Conservation (phyloP, 2,329 filamentous ascomycete species). For the Teratosphaeria gauchensis region DNA sequence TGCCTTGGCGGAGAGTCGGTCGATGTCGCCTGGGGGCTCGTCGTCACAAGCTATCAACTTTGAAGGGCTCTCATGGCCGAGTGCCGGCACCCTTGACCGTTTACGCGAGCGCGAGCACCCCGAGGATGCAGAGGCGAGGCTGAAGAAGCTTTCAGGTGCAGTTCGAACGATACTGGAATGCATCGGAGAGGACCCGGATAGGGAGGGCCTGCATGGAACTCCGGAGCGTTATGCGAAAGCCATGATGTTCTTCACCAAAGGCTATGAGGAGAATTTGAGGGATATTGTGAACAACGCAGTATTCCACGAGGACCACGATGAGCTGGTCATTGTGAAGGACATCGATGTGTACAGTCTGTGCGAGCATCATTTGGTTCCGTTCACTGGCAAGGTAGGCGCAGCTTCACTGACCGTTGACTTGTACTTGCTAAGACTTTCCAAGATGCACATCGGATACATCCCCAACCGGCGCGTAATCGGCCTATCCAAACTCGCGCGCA, state of each 20-base stretch:
- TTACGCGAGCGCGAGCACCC: conserved; percentile 34
- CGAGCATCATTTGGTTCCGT: conserved; percentile 95
- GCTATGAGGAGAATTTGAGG: conserved; percentile 87
- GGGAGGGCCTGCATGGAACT: conserved; percentile 54
- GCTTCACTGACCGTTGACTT: not conserved
- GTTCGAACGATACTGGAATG: conserved; percentile 56
- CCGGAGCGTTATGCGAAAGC: conserved; percentile 90
- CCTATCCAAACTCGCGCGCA: conserved; percentile 87
- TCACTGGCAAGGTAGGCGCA: conserved; percentile 72
- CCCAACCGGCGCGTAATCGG: conserved; percentile 85
- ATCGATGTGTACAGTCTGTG: conserved; percentile 92
- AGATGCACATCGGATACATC: conserved; percentile 99
- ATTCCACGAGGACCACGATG: conserved; percentile 93
- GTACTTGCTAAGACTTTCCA: not conserved
- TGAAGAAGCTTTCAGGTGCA: conserved; percentile 53
- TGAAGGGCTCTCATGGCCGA: conserved; percentile 48
- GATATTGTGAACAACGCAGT: conserved; percentile 90
- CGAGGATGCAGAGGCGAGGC: conserved; percentile 46
- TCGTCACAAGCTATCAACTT: conserved; percentile 45
- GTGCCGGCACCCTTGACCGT: conserved; percentile 25
- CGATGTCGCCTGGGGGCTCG: conserved; percentile 38
- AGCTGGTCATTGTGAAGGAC: conserved; percentile 95
- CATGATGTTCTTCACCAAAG: conserved; percentile 90
- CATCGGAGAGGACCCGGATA: conserved; percentile 55
- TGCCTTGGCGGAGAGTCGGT: conserved; percentile 43